Evolutionary conservation across 2,329 filamentous ascomycete species (phyloP).

Genomic region (Exserohilum turcica): DNA sequence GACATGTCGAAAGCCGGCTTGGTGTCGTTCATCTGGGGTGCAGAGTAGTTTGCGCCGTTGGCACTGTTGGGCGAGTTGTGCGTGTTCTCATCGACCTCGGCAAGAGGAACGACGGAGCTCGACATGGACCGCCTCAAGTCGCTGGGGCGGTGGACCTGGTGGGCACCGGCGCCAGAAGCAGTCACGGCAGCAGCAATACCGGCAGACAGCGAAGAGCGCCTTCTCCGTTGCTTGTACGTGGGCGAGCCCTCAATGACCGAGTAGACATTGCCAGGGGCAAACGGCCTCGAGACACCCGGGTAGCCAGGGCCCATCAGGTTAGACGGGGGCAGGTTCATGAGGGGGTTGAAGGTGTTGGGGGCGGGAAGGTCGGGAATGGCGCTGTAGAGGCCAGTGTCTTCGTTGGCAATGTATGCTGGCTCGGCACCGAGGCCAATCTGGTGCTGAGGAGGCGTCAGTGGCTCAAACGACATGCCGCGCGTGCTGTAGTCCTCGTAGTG

Average conservation of each 20-base stretch:
- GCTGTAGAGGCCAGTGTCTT: slow-evolving; percentile 94
- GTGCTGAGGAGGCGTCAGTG: slow-evolving; percentile 93
- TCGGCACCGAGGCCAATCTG: slow-evolving; percentile 79
- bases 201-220: slow-evolving; percentile 89
- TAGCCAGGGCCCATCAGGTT: slow-evolving; percentile 82
- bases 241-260: slow-evolving; percentile 97
- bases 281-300: slow-evolving; percentile 68
- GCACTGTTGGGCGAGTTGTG: slow-evolving; percentile 80
- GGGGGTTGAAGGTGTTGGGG: slow-evolving; percentile 77
- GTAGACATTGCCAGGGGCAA: slow-evolving; percentile 81
- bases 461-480: slow-evolving; percentile 93
- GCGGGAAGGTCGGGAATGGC: slow-evolving; percentile 87
- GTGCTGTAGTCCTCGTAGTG: slow-evolving; percentile 98
- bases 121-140: slow-evolving; percentile 92
- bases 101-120: slow-evolving; percentile 78
- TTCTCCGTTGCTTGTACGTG: slow-evolving; percentile 95
- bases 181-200: slow-evolving; percentile 74
- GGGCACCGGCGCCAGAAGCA: slow-evolving; percentile 55
- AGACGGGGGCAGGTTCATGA: slow-evolving; percentile 88
- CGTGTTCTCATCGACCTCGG: slow-evolving; percentile 77
- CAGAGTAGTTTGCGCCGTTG: slow-evolving; percentile 58
- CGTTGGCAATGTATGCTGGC: slow-evolving; percentile 96
- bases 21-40: slow-evolving; percentile 71
- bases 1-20: slow-evolving; percentile 79
- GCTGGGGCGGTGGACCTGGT: slow-evolving; percentile 77